Conservation (phyloP, 2,329 filamentous ascomycete genomes). For the Phoma sp. region DNA sequence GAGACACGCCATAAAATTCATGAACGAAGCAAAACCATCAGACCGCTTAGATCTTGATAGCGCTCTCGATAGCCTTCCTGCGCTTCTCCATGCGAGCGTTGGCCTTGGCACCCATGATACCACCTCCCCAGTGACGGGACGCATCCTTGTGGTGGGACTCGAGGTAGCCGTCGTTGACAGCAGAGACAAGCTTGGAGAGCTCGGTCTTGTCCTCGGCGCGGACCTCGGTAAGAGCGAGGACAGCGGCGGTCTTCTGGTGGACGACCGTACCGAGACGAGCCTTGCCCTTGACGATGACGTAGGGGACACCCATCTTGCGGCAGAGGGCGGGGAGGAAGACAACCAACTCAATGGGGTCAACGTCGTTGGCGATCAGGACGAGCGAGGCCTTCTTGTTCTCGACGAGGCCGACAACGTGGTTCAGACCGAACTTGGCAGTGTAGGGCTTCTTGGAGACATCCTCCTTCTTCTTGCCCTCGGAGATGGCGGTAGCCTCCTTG, state of each 20-base stretch:
- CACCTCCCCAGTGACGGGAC: slow-evolving; percentile 97
- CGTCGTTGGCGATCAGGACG: slow-evolving; percentile 98
- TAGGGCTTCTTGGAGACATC: slow-evolving; percentile 98
- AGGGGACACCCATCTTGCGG: slow-evolving; percentile 99
- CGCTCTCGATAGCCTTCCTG: slow-evolving; percentile 89
- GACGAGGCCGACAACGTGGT: slow-evolving; percentile 75
- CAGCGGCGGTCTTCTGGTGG: slow-evolving; percentile 99
- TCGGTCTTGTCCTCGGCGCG: slow-evolving; percentile 98
- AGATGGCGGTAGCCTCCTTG: slow-evolving; percentile 96
- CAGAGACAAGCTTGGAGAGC: slow-evolving; percentile 93
- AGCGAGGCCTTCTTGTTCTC: slow-evolving; percentile 98
- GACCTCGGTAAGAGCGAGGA: slow-evolving; percentile 94
- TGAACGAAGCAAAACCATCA: slow-evolving; percentile 33
- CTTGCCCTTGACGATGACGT: slow-evolving; percentile 99
- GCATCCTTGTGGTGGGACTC: slow-evolving; percentile 87
- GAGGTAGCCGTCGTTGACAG: slow-evolving; percentile 97
- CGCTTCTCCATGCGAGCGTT: slow-evolving; percentile 79
- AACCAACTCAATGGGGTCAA: slow-evolving; percentile 99
- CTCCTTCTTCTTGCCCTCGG: slow-evolving; percentile 99
- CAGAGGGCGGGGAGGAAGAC: slow-evolving; percentile 99
- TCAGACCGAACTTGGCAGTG: slow-evolving; percentile 98
- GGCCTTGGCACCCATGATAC: slow-evolving; percentile 98
- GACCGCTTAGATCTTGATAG: slow-evolving; percentile 90
- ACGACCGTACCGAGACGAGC: slow-evolving; percentile 97
- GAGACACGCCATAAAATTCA: slow-evolving; percentile 48